Percentiles rank a stretch among this genome's conserved stretches.
Conservation (phyloP, 306 rosid species). For the Casuarina equisetifolia region DNA sequence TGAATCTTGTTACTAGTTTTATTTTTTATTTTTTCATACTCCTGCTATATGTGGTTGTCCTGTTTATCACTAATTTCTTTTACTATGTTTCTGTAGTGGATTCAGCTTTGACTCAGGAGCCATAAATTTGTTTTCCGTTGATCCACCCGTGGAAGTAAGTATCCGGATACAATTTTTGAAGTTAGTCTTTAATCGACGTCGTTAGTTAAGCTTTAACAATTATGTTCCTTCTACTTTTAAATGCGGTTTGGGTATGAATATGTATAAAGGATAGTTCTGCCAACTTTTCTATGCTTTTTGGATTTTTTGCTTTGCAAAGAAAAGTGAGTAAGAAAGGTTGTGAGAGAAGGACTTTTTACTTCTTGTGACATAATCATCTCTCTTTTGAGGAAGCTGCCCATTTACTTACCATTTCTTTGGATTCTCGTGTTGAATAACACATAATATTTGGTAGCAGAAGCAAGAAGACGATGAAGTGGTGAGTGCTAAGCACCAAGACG, state of each 20-base stretch:
- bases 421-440: background rate
- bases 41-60: conserved; percentile 12
- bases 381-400: background rate
- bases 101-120: conserved; percentile 67
- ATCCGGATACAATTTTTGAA: conserved; percentile 15
- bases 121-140: conserved; percentile 79
- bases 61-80: conserved; percentile 20
- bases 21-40: conserved; percentile 16
- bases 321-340: too few species aligned
- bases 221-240: background rate
- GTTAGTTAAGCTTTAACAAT: background rate
- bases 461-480: conserved; percentile 30
- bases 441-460: conserved; percentile 43
- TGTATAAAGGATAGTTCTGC: too few species aligned
- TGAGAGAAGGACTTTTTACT: too few species aligned
- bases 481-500: conserved; percentile 38
- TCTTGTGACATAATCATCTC: background rate
- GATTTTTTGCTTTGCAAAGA: too few species aligned
- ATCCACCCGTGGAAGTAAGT: conserved; percentile 66
- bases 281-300: too few species aligned
- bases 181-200: background rate
- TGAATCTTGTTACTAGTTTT: conserved; percentile 18
- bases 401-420: background rate
- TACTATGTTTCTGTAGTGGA: conserved; percentile 51
- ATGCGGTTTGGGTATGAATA: background rate